Evolutionary conservation across 2,329 filamentous ascomycete species (phyloP).

Genomic region (Exserohilum rostratum): DNA sequence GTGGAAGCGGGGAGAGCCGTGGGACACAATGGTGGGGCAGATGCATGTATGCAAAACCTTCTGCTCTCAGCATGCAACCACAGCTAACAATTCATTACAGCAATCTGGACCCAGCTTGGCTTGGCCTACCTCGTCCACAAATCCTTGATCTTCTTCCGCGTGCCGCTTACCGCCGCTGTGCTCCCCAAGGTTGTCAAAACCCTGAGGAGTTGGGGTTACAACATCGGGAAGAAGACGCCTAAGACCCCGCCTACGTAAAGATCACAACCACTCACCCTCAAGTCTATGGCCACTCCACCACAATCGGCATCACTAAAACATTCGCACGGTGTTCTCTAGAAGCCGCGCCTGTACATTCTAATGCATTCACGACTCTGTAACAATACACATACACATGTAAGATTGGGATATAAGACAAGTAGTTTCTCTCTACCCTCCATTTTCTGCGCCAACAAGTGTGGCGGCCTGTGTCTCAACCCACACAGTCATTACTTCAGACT

Average conservation of each 20-base stretch:
- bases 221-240: slow-evolving; percentile 79
- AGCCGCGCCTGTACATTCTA: slow-evolving; percentile 7
- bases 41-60: slow-evolving; percentile 70
- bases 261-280: no score
- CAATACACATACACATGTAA: slow-evolving; percentile 12
- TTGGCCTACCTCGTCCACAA: slow-evolving; percentile 98
- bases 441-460: neutral
- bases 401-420: slow-evolving; percentile 6
- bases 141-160: slow-evolving; percentile 94
- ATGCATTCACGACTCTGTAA: slow-evolving; percentile 20
- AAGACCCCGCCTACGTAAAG: slow-evolving; percentile 22
- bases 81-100: slow-evolving; percentile 48
- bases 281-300: neutral
- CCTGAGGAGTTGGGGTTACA: slow-evolving; percentile 87
- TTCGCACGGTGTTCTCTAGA: neutral
- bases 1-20: slow-evolving; percentile 65
- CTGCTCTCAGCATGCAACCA: neutral
- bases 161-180: slow-evolving; percentile 87
- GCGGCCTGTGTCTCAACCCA: neutral
- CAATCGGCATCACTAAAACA: neutral
- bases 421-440: neutral
- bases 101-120: slow-evolving; percentile 82
- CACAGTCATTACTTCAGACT: neutral
- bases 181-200: slow-evolving; percentile 94
- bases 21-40: slow-evolving; percentile 64